Evolutionary conservation across 208 protist species (phyloP), one percentile per base, ranked within the genome.

Genomic region (Porcisia hertigi): DNA sequence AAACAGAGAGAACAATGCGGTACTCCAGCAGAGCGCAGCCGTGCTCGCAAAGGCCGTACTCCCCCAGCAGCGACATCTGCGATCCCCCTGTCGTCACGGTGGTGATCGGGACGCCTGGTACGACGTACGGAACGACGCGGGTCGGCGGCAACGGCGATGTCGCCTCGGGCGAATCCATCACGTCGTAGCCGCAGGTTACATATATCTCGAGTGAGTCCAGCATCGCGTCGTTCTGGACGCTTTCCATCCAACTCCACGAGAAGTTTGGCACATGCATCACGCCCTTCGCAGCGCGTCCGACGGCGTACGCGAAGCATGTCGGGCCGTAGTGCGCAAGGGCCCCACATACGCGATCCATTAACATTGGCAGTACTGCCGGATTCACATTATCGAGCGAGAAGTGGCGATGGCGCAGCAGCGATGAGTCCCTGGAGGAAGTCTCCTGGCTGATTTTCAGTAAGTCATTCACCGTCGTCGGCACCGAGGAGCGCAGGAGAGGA

Each of bases 191-290:
- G 63, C 91, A 97, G 18, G 82, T 84, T 47, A 96, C 73, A 73
- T 90, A 93, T 30, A 97, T 72, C 39, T 85, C 75, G n/a, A 82
- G 69, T 41, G 87, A 58, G 64, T 95, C 93, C 14, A 76, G 81
- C n/a, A 79, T 59, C 12, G 84, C 80, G 57, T 95, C 83, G 73
- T 88, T 89, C 78, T 96, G 91, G 34, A 90, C 55, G 65, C 77
- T 73, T 78, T 97, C 93, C 62, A 89, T 80, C 87, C 90, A 94
- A 52, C 75, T 60, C 92, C 93, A 97, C 8, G 88, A 73, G 73
- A 97, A 95, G 54, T 79, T 79, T 6, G 62, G 47, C 12, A 97
- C 82, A 43, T 71, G 73, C 72, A 57, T 62, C 5, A 76, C 52
- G 47, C 55, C 71, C 34, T 74, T 67, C 11, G 49, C 43, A 30